Evolutionary conservation across 306 rosid species (phyloP), one percentile per base, ranked within the genome.

Genomic region (Quercus variabilis): DNA sequence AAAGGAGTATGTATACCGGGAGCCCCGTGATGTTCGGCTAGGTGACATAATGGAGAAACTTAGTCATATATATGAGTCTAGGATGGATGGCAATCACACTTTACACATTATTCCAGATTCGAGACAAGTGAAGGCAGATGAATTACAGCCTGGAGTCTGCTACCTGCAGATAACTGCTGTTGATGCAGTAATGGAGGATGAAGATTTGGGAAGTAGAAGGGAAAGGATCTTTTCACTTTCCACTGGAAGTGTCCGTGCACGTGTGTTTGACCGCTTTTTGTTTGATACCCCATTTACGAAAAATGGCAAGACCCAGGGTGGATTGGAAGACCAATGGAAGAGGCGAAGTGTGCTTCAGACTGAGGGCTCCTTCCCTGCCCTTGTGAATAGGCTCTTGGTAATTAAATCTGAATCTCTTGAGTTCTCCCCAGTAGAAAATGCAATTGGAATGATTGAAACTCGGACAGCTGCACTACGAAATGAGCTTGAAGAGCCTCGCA

Each of bases 31-130:
- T 82, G 97, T 95, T 58, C 97, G 99, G 70, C 84, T 95, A 5
- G 99, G 99, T 65, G 99, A 95, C 88, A 95, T 95, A 84, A 95
- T 95, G 99, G 99, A 95, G 89, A 95, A 95, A 76, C 98, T 95
- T 30, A 95, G 97, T 85, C 98, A 92, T 83, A 86, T 86, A 43
- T 95, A 95, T 1, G 98, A 95, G 82, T 83, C 97, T 78, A 89
- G 97, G 83, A 92, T 95, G 98, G 98, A 95, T 81, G 93, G 94
- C 60, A 88, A 82, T 86, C 97, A 92, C 86, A 92, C 97, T 9
- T 72, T 95, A 81, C 98, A 77, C 83, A 89, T 95, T 76, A 92
- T 95, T 90, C 99, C 90, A 17, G 99, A 95, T 84, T 95, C 99
- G 73, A 87, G 97, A 86, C 99, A 95, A 87, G 99, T 95, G 74